Percentiles rank a stretch among this genome's conserved stretches.
phyloP scores from a whole-genome alignment of 139 green algal species.

The Pleodorina starrii region DNA sequence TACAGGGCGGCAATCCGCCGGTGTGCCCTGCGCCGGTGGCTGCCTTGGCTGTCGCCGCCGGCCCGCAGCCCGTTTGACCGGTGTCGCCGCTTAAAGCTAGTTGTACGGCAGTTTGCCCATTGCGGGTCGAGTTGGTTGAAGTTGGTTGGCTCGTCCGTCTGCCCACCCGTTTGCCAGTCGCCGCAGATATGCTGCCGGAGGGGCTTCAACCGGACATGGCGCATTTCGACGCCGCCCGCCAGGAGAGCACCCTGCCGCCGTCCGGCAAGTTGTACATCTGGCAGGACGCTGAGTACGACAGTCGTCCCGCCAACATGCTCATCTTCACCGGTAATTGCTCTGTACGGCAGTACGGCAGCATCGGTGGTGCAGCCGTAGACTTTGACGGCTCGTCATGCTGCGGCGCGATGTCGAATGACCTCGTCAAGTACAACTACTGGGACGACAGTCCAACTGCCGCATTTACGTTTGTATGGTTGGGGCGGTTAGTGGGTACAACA shows the following conservation, averaged over 20 bases:
- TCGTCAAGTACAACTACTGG: not conserved
- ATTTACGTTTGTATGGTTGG: not conserved
- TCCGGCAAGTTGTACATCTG: not conserved
- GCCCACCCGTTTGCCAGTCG: no score
- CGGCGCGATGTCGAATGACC: not conserved
- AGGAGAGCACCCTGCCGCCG: not conserved
- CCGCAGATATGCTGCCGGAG: no score
- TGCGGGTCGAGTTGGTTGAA: no score
- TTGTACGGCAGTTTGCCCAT: no score
- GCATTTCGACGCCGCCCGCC: not conserved
- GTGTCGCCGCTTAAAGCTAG: no score
- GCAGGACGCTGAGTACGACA: conserved; percentile 9
- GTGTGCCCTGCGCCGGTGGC: no score
- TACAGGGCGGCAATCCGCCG: no score
- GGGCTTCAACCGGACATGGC: not conserved
- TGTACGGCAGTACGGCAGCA: not conserved
- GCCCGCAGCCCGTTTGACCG: no score
- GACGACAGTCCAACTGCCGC: no score
- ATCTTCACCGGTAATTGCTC: not conserved
- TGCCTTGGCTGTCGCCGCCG: no score
- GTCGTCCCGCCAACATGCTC: not conserved
- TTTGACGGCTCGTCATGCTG: not conserved
- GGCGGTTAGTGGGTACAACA: not conserved
- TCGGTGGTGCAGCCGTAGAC: not conserved
- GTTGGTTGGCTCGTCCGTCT: no score